A percentile compares a stretch with the other conserved stretches of the same genome.
Evolutionary conservation across 768 basidiomycete species (phyloP).

Genomic region (Amanita rimosa): DNA sequence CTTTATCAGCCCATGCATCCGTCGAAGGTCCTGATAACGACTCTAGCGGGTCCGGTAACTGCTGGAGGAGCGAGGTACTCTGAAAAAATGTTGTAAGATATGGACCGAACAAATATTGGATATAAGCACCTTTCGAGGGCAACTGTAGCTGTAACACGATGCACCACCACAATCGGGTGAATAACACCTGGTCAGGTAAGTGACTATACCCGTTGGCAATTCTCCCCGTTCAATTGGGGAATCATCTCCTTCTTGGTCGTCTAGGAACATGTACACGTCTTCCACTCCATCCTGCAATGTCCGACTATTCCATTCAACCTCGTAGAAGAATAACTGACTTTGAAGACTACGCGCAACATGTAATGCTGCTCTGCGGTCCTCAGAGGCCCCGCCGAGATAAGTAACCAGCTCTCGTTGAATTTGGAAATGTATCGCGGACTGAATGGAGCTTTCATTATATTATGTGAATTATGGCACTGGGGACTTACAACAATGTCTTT

Average conservation of each 20-base stretch:
- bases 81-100: conserved; percentile 11
- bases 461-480: not conserved
- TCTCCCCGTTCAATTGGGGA: conserved; percentile 49
- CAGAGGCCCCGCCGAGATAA: conserved; percentile 61
- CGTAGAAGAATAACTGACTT: conserved; percentile 89
- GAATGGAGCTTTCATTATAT: conserved; percentile 3
- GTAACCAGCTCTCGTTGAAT: conserved; percentile 78
- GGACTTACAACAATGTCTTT: conserved; percentile 80
- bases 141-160: conserved; percentile 75
- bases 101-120: not conserved
- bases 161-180: conserved; percentile 70
- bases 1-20: conserved; percentile 36
- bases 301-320: conserved; percentile 89
- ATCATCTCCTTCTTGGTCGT: conserved; percentile 62
- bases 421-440: conserved; percentile 84
- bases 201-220: conserved; percentile 83
- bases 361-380: conserved; percentile 74
- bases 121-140: conserved; percentile 51
- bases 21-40: conserved; percentile 18
- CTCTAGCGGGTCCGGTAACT: conserved; percentile 19
- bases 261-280: conserved; percentile 89
- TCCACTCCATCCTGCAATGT: conserved; percentile 80
- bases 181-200: conserved; percentile 85
- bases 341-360: conserved; percentile 87
- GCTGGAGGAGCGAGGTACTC: conserved; percentile 20